Evolutionary conservation across 805 yeast species (phyloP).

Genomic region (Wickerhamiella spandovensis): DNA sequence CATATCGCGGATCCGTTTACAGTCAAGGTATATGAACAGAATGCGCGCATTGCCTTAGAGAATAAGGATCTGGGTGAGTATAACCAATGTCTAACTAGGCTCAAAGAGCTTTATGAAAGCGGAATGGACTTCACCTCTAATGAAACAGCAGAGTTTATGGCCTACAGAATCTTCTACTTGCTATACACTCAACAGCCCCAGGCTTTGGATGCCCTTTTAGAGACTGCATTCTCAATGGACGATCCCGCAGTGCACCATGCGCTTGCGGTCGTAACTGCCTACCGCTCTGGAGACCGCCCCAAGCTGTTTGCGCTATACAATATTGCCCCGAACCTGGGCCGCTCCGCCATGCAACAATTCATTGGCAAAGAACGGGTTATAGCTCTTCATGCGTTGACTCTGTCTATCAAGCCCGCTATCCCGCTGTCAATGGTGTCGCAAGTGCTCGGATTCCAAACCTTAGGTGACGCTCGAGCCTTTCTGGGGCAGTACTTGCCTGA

Average conservation of each 20-base stretch:
- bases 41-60: slow-evolving; percentile 75
- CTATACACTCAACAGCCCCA: slow-evolving; percentile 55
- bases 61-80: slow-evolving; percentile 83
- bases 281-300: slow-evolving; percentile 37
- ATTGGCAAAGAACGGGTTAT: slow-evolving; percentile 44
- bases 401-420: slow-evolving; percentile 33
- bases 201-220: slow-evolving; percentile 37
- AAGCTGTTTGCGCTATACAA: slow-evolving; percentile 34
- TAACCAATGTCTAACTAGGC: slow-evolving; percentile 84
- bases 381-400: slow-evolving; percentile 42
- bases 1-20: slow-evolving; percentile 69
- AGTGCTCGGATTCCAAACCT: slow-evolving; percentile 27
- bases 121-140: slow-evolving; percentile 22
- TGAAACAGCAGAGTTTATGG: slow-evolving; percentile 46
- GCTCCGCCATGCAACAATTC: slow-evolving; percentile 39
- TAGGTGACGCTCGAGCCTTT: slow-evolving; percentile 5
- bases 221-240: slow-evolving; percentile 18
- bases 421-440: slow-evolving; percentile 15
- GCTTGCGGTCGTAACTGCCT: slow-evolving; percentile 25
- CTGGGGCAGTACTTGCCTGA: neutral
- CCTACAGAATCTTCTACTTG: slow-evolving; percentile 63
- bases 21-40: slow-evolving; percentile 66
- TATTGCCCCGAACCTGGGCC: slow-evolving; percentile 31
- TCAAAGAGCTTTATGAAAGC: slow-evolving; percentile 46
- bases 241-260: slow-evolving; percentile 24